Percentiles rank a stretch among this genome's conserved stretches.
These are phyloP conservation scores for Penicillium sp. DNA, from an alignment of 2,329 filamentous ascomycete genomes.

Conservation along the genomic window DNA sequence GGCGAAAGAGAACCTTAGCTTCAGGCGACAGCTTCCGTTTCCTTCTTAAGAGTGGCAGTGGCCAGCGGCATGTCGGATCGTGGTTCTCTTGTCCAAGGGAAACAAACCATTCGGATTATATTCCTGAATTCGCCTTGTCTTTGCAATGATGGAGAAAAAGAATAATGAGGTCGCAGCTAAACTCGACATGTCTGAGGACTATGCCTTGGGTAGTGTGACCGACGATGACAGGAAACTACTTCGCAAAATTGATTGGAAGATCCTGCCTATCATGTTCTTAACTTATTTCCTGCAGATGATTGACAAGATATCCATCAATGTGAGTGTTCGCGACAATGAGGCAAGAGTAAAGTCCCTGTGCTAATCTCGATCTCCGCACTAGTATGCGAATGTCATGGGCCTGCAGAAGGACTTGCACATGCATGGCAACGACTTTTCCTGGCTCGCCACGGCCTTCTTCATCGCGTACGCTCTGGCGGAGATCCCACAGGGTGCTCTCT, in stretches of 20 bases:
- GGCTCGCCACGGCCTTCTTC: slow-evolving; percentile 64
- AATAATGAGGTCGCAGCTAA: slow-evolving; percentile 35
- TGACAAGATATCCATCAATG: slow-evolving; percentile 66
- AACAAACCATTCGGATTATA: neutral
- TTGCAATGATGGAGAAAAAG: slow-evolving; percentile 17
- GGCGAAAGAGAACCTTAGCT: slow-evolving; percentile 12
- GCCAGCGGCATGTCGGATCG: slow-evolving; percentile 3
- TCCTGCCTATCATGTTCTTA: slow-evolving; percentile 63
- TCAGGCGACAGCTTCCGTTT: slow-evolving; percentile 4
- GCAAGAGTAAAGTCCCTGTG: neutral
- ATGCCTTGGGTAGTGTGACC: slow-evolving; percentile 23
- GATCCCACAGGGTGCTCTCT: slow-evolving; percentile 62
- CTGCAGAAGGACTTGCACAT: slow-evolving; percentile 58
- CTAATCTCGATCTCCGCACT: neutral
- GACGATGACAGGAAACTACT: slow-evolving; percentile 52
- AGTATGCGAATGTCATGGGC: slow-evolving; percentile 70
- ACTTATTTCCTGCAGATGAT: slow-evolving; percentile 66
- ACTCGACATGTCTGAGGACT: slow-evolving; percentile 41
- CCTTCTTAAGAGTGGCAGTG: slow-evolving; percentile 10
- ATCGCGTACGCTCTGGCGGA: slow-evolving; percentile 63
- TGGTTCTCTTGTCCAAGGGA: neutral
- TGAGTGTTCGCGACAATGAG: slow-evolving; percentile 26
- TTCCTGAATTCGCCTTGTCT: neutral
- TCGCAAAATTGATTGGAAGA: slow-evolving; percentile 60
- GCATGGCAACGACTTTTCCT: slow-evolving; percentile 62